A percentile compares a stretch with the other conserved stretches of the same genome.
These are phyloP conservation scores for Artomyces pyxidatus DNA, from an alignment of 768 basidiomycete species.

Conservation along the genomic window DNA sequence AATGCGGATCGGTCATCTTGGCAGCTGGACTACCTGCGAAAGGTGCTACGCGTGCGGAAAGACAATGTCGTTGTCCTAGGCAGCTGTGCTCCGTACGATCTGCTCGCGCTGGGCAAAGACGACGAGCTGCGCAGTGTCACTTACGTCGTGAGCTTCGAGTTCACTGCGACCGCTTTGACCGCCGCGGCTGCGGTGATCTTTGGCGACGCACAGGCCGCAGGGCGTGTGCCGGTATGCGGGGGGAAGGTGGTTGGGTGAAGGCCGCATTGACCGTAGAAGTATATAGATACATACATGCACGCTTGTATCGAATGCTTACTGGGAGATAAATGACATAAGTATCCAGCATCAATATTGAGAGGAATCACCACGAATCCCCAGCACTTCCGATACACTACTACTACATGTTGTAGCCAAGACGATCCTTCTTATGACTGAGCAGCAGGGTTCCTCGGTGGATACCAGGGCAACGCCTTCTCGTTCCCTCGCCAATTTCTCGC, in stretches of 20 bases:
- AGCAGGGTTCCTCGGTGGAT: too few relatives aligned
- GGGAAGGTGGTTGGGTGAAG: not conserved
- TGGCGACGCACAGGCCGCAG: constrained; percentile 24
- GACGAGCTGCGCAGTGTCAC: constrained; percentile 19
- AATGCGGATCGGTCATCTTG: constrained; percentile 52
- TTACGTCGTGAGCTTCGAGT: constrained; percentile 52
- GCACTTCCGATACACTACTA: too few relatives aligned
- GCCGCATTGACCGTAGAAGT: too few relatives aligned
- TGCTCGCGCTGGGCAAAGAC: constrained; percentile 25
- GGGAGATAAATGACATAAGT: too few relatives aligned
- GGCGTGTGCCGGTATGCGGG: constrained; percentile 24
- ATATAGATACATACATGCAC: too few relatives aligned
- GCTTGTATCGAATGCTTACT: too few relatives aligned
- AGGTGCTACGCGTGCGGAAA: constrained; percentile 19
- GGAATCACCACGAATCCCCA: too few relatives aligned
- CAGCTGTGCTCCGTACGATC: constrained; percentile 63
- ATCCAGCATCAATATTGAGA: too few relatives aligned
- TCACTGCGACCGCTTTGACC: constrained; percentile 42
- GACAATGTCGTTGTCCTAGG: constrained; percentile 40
- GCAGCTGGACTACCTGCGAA: constrained; percentile 38
- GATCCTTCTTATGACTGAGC: too few relatives aligned
- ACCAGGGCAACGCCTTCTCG: too few relatives aligned
- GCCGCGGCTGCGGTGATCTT: constrained; percentile 37
- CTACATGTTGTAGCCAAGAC: too few relatives aligned
- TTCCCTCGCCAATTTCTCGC: too few relatives aligned